phyloP scores from a whole-genome alignment of 305 asterid genomes.

The Rubia peregrina region DNA sequence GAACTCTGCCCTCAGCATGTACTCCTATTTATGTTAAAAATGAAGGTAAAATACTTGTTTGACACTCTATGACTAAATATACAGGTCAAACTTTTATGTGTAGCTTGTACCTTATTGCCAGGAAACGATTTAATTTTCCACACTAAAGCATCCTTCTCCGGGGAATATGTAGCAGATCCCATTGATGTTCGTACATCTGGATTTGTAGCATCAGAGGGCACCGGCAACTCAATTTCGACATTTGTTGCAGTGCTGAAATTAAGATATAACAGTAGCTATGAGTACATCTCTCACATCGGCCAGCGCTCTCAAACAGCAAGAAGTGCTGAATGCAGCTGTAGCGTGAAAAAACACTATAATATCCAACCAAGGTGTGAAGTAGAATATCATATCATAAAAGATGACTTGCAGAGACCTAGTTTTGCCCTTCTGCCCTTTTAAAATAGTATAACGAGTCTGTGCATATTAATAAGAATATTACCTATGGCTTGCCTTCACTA shows the following conservation, averaged over 20 bases:
- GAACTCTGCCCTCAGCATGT: conserved; percentile 90
- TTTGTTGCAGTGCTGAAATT: conserved; percentile 85
- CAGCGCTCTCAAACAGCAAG: background rate
- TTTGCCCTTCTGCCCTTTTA: conserved; percentile 4
- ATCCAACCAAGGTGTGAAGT: background rate
- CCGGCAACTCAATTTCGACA: conserved; percentile 92
- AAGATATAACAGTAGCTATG: background rate
- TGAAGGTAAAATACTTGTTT: conserved; percentile 11
- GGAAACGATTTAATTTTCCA: conserved; percentile 98
- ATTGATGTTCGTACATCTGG: conserved; percentile 87
- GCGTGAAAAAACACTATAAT: background rate
- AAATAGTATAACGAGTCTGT: background rate
- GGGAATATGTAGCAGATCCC: conserved; percentile 93
- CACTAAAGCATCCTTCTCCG: conserved; percentile 72
- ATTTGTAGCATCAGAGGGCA: conserved; percentile 85
- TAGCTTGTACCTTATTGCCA: conserved; percentile 70
- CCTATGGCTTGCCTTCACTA: background rate
- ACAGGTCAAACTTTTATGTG: background rate
- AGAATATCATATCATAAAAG: background rate
- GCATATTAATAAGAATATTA: background rate
- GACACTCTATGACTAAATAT: conserved; percentile 3
- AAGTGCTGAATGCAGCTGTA: background rate
- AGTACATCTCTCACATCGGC: background rate
- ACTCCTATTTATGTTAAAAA: conserved; percentile 43
- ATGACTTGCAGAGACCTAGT: background rate